Base-by-base conservation (phyloP, 2,329 filamentous ascomycete species). In the Talaromyces sp. region DNA sequence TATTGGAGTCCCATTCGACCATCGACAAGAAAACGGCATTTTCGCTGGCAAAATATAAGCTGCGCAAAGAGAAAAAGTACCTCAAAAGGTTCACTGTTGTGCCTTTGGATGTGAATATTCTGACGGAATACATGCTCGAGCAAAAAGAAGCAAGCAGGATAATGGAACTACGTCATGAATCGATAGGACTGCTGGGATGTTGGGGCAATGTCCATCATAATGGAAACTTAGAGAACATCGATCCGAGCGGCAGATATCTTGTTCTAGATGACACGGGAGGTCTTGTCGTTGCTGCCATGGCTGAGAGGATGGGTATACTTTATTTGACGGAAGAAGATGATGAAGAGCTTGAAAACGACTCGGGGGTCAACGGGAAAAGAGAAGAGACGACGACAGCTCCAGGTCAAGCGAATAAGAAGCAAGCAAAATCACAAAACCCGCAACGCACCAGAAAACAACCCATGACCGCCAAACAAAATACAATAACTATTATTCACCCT, bases 11-110 rank as follows among this genome's bases (percentile, higher is more conserved):
- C 51, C 95, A 99, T 77, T 89, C 91, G 19, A 91, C 90, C 1
- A 85, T 99, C 51, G 93, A 96, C 70, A 91, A 98, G 80, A 99
- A 99, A 83, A 98, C 95, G 0, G 85, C 88, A 0, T 99, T 96
- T 74, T 96, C 93, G 2, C 82, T 97, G 65, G 93, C 94, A 51
- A 99, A 99, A 78, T 99, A 99, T 79, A 97, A 95, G 73, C 82
- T 98, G 19, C 84, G 96, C 54, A 99, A 99, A 81, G 90, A 91
- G 69, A 93, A 89, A 75, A 99, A 99, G 79, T 98, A 96, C 76
- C 85, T 98, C 69, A 89, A 91, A 72, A 85, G 93, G 13, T 98
- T 99, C 73, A 92, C 91, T 0, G 87, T 95, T 1, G 77, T 96
- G 61, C 94, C 94, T 0, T 80, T 98, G 70, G 93, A 97, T 73